Evolutionary conservation across 352 stramenopile genomes (phyloP).

Genomic region (Pythium angustatum): DNA sequence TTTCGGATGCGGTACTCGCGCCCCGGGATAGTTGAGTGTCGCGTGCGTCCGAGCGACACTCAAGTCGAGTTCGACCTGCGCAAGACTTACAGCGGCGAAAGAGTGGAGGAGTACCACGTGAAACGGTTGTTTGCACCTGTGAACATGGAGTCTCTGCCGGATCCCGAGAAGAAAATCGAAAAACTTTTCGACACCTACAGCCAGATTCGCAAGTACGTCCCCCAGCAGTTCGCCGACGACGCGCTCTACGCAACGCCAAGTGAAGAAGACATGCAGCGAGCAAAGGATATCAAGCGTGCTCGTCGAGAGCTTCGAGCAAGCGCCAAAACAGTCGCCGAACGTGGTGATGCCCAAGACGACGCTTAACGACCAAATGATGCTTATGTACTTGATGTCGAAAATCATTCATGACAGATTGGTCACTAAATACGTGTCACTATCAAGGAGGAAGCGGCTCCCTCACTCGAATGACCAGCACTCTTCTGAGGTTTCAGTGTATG

Average conservation of each 20-base stretch:
- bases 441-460: no score
- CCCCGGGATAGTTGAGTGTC: slow-evolving; percentile 1
- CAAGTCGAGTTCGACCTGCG: slow-evolving; percentile 1
- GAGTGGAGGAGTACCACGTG: background rate
- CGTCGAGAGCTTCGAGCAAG: background rate
- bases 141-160: background rate
- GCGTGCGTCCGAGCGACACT: background rate
- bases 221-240: background rate
- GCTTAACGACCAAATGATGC: background rate
- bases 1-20: background rate
- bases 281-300: background rate
- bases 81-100: background rate
- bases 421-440: no score
- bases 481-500: background rate
- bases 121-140: background rate
- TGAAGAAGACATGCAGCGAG: background rate
- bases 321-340: background rate
- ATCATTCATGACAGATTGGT: background rate
- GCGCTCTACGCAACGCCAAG: background rate
- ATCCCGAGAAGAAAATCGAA: slow-evolving; percentile 1
- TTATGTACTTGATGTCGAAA: background rate
- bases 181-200: background rate
- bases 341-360: background rate
- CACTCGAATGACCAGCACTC: background rate
- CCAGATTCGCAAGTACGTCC: background rate